A percentile compares a stretch with the other conserved stretches of the same genome.
Conservation (phyloP, 768 basidiomycete species). For the Rhodotorula sphaerocarpa region DNA sequence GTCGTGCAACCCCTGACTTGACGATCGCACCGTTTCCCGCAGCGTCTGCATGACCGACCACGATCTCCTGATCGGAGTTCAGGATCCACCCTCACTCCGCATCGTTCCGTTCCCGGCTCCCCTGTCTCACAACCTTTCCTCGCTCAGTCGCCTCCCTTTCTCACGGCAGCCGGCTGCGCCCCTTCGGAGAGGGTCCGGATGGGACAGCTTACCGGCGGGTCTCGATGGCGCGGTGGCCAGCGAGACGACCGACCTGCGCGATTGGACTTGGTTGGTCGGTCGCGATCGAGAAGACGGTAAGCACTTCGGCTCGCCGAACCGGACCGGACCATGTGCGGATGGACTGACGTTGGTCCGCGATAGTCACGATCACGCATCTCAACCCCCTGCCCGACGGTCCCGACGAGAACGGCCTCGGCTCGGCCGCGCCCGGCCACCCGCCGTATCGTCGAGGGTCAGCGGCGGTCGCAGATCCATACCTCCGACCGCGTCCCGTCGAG, state of each 20-base stretch:
- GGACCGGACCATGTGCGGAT: too few species aligned
- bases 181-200: not conserved
- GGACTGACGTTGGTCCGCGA: not conserved
- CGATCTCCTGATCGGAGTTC: slow-evolving; percentile 20
- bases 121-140: not conserved
- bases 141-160: not conserved
- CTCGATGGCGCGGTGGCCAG: not conserved
- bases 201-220: slow-evolving; percentile 11
- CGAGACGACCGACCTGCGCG: slow-evolving; percentile 19
- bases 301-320: not conserved
- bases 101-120: slow-evolving; percentile 26
- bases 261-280: slow-evolving; percentile 33
- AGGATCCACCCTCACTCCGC: slow-evolving; percentile 28
- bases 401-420: not conserved
- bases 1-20: too few species aligned
- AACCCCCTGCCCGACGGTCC: not conserved
- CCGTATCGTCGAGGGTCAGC: not conserved
- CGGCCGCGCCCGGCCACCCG: not conserved
- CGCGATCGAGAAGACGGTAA: slow-evolving; percentile 11
- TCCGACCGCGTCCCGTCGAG: not conserved
- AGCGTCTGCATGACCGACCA: slow-evolving; percentile 25
- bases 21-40: too few species aligned
- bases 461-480: not conserved
- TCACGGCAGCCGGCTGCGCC: slow-evolving; percentile 2
- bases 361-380: slow-evolving; percentile 21